These are phyloP conservation scores for Candida boidinii DNA, from an alignment of 805 yeast species.

Conservation along the genomic window DNA sequence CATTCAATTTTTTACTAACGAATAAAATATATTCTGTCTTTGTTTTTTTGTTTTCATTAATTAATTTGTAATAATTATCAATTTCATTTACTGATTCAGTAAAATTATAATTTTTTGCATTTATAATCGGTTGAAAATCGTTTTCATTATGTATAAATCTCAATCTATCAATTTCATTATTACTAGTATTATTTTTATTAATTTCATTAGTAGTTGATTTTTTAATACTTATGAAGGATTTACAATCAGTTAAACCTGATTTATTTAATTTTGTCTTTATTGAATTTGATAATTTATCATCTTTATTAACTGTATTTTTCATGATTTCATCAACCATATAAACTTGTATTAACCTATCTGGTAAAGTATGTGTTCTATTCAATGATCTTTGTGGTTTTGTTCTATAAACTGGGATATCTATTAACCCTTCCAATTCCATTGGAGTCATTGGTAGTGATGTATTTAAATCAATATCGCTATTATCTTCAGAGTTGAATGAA, in stretches of 20 bases:
- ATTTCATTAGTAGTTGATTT: neutral
- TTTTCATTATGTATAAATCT: too few relatives aligned
- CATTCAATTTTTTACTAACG: neutral
- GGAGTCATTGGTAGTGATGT: constrained; percentile 12
- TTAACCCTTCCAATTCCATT: constrained; percentile 9
- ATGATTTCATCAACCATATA: neutral
- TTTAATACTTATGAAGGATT: neutral
- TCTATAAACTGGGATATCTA: constrained; percentile 10
- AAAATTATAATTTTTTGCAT: neutral
- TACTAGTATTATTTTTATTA: neutral
- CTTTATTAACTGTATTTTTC: too few relatives aligned
- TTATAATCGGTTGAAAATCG: too few relatives aligned
- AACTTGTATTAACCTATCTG: neutral
- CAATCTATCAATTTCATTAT: neutral
- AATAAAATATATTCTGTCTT: neutral
- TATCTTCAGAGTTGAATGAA: neutral
- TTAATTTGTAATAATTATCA: neutral
- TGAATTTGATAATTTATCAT: too few relatives aligned
- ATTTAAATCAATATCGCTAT: neutral
- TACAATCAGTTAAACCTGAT: too few relatives aligned
- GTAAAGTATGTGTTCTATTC: neutral
- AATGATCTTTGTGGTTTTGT: neutral
- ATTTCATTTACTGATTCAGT: neutral
- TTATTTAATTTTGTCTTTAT: too few relatives aligned
- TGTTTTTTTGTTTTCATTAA: neutral